Evolutionary conservation across 1,284 basidiomycete species (phyloP), one percentile per base, ranked within the genome.

Genomic region (Grifola frondosa): DNA sequence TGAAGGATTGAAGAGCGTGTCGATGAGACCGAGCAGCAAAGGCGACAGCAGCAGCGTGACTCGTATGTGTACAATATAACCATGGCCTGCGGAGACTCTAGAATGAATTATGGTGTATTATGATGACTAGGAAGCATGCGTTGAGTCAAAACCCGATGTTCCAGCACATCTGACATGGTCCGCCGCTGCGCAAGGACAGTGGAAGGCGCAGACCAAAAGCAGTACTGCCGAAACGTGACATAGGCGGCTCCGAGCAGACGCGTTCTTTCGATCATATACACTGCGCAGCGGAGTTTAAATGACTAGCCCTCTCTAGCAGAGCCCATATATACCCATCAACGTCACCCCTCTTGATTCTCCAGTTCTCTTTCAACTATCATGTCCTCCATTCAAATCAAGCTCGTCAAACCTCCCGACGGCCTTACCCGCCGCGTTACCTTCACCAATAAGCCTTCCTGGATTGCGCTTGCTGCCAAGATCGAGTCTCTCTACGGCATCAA

Each of bases 391-490:
- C 53, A 61, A 34, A 58, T 64, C 57, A 67, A 65, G 49, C 52
- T 64, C 50, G 49, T 49, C 20, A 57, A 54, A 22, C 57, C 58
- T 24, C 59, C 62, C 15, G 61, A 64, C 33, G 59, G 57, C 21
- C 50, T 61, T 40, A 85, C 75, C 38, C 80, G 86, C 49, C 76
- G 78, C n/a, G 60, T 80, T 24, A 64, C 68, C 5, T 88, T 88
- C 54, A 48, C 64, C 12, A 56, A 63, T 2, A 63, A 57, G 12
- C 84, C 79, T 11, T 58, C 68, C 7, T 88, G 86, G 86, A 30
- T 53, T 12, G 55, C 65, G 13, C 75, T 89, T 25, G 75, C 82
- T 8, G 49, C 66, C 25, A 80, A 71, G 54, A 77, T 87, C 44
- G 67, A 74, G 28, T 44, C 59, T 20, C 64, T 88, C 19, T 88